These are phyloP conservation scores for Cladosporium austrohemisphaericum DNA, from an alignment of 2,329 filamentous ascomycete species.

Conservation along the genomic window DNA sequence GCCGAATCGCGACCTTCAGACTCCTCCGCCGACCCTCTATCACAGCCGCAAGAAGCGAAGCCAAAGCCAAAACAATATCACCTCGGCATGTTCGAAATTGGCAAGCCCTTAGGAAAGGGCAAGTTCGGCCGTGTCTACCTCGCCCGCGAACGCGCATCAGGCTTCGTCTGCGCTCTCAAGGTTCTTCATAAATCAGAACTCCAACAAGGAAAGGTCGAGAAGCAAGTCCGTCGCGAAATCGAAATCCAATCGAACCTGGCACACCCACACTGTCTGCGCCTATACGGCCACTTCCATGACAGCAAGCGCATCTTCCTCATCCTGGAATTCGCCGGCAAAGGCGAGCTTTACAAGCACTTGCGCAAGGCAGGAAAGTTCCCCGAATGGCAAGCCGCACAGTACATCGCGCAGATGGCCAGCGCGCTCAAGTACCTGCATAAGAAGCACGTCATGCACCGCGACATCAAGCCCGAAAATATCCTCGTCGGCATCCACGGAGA, in stretches of 20 bases:
- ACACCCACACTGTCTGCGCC: constrained; percentile 77
- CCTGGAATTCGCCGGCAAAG: constrained; percentile 79
- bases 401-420: constrained; percentile 86
- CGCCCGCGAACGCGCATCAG: constrained; percentile 71
- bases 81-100: constrained; percentile 91
- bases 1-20: constrained; percentile 32
- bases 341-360: constrained; percentile 84
- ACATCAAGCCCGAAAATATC: constrained; percentile 98
- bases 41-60: constrained; percentile 31
- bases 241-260: constrained; percentile 86
- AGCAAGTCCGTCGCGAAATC: constrained; percentile 81
- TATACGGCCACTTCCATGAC: constrained; percentile 87
- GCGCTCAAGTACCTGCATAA: constrained; percentile 87
- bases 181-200: constrained; percentile 81
- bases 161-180: constrained; percentile 83
- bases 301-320: constrained; percentile 84
- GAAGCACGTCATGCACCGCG: constrained; percentile 95
- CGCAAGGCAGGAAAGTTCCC: constrained; percentile 74
- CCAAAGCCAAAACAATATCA: constrained; percentile 62
- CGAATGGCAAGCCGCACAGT: constrained; percentile 82
- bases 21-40: constrained; percentile 35
- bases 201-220: constrained; percentile 76
- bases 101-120: constrained; percentile 78
- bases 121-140: constrained; percentile 87
- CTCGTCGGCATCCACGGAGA: constrained; percentile 93